phyloP scores from a whole-genome alignment of 169 alveolate genomes.

The Condylostoma magnum region DNA sequence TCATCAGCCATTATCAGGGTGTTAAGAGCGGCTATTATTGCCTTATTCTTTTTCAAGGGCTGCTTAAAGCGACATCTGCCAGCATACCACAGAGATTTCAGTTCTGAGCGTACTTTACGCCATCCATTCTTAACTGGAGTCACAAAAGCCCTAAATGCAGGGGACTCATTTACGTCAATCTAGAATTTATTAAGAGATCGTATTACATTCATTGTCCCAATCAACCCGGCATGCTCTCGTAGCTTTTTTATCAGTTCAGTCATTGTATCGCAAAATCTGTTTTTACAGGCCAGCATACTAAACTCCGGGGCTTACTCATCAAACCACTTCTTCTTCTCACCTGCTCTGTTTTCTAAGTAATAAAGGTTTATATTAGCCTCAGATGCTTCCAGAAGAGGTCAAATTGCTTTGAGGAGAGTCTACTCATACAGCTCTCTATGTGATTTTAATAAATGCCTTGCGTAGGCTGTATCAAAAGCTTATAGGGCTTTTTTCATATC shows the following conservation, averaged over 20 bases:
- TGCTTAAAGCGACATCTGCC: background rate
- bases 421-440: background rate
- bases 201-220: background rate
- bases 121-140: slow-evolving; percentile 27
- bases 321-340: slow-evolving; percentile 29
- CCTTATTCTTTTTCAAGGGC: slow-evolving; percentile 8
- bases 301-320: slow-evolving; percentile 22
- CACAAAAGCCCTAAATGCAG: slow-evolving; percentile 16
- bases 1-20: background rate
- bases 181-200: background rate
- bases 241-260: slow-evolving; percentile 3
- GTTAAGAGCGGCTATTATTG: background rate
- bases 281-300: slow-evolving; percentile 5
- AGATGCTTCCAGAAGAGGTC: slow-evolving; percentile 11
- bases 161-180: slow-evolving; percentile 2
- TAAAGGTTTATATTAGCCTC: slow-evolving; percentile 23
- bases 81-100: background rate
- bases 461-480: slow-evolving; percentile 16
- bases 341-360: slow-evolving; percentile 23
- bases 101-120: background rate
- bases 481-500: slow-evolving; percentile 13
- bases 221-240: background rate
- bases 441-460: background rate
- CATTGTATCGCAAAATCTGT: slow-evolving; percentile 22
- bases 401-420: background rate